Evolutionary conservation across 495 filamentous ascomycete genomes (phyloP).

Genomic region (Cudoniella acicularis): DNA sequence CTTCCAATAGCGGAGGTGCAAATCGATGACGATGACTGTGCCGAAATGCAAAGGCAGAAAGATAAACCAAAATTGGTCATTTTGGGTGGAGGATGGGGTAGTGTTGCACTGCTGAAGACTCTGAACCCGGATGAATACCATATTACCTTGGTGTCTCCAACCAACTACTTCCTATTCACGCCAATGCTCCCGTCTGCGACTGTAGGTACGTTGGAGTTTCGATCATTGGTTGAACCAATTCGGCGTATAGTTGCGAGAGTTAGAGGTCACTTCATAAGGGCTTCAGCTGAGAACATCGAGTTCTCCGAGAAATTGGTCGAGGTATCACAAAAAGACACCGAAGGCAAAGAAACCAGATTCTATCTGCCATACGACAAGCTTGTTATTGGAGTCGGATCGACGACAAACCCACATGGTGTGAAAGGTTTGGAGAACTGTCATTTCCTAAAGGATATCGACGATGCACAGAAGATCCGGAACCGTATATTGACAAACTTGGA

Average conservation of each 20-base stretch:
- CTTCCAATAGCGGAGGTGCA: slow-evolving; percentile 83
- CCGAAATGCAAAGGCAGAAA: slow-evolving; percentile 62
- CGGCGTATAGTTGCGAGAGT: slow-evolving; percentile 73
- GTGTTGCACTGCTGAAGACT: slow-evolving; percentile 85
- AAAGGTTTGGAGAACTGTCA: slow-evolving; percentile 92
- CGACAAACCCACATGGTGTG: slow-evolving; percentile 93
- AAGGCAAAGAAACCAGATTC: slow-evolving; percentile 70
- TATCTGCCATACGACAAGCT: slow-evolving; percentile 99
- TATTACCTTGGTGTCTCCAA: slow-evolving; percentile 80
- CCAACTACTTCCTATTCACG: slow-evolving; percentile 96
- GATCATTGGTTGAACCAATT: slow-evolving; percentile 90
- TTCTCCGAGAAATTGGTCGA: slow-evolving; percentile 90
- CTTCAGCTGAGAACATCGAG: slow-evolving; percentile 79
- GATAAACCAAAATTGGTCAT: slow-evolving; percentile 90
- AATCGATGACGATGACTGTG: slow-evolving; percentile 81
- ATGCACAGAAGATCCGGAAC: slow-evolving; percentile 86
- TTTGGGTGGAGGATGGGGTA: slow-evolving; percentile 93
- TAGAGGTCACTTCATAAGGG: slow-evolving; percentile 86
- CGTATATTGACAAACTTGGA: slow-evolving; percentile 90
- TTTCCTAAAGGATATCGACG: slow-evolving; percentile 90
- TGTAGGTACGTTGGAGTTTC: slow-evolving; percentile 87
- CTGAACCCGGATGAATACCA: slow-evolving; percentile 89
- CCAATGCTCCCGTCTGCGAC: slow-evolving; percentile 97
- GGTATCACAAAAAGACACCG: slow-evolving; percentile 65
- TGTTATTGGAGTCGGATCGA: slow-evolving; percentile 89